phyloP scores from a whole-genome alignment of 2,329 filamentous ascomycete species.

The Hymenoscyphus fraxineus region DNA sequence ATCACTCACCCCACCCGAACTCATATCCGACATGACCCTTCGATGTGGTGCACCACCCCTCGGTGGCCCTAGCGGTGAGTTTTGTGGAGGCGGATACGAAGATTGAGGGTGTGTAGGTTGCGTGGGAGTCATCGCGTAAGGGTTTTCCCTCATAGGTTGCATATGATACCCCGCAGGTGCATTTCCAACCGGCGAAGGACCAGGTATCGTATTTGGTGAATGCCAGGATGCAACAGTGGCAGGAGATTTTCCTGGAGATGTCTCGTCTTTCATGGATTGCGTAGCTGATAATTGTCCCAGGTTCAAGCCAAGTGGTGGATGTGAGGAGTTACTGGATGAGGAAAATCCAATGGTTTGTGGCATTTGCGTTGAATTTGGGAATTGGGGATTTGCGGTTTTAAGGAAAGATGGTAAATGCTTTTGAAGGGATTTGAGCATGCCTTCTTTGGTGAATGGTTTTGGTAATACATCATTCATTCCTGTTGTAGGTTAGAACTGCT shows the following conservation, averaged over 20 bases:
- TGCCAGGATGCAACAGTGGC: conserved; percentile 32
- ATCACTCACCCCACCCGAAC: conserved; percentile 23
- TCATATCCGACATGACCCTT: conserved; percentile 33
- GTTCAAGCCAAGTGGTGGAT: conserved; percentile 29
- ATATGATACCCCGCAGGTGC: conserved; percentile 27
- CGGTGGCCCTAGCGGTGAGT: conserved; percentile 20
- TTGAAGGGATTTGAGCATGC: conserved; percentile 79
- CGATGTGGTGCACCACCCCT: conserved; percentile 27
- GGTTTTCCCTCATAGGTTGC: conserved; percentile 29
- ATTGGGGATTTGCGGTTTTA: conserved; percentile 45
- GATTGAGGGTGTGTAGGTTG: conserved; percentile 26
- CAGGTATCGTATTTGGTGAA: conserved; percentile 32
- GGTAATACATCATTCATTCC: conserved; percentile 97
- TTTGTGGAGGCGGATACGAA: conserved; percentile 21
- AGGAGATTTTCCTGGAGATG: conserved; percentile 34
- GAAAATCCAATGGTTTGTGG: conserved; percentile 26
- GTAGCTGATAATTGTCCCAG: conserved; percentile 30
- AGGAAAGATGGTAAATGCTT: conserved; percentile 84
- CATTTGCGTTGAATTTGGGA: conserved; percentile 22
- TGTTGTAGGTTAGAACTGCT: conserved; percentile 41
- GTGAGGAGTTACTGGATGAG: conserved; percentile 24
- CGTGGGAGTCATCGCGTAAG: conserved; percentile 32
- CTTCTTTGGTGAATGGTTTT: conserved; percentile 91
- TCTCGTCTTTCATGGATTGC: conserved; percentile 34
- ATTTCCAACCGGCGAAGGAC: conserved; percentile 29